Evolutionary conservation across 805 yeast genomes (phyloP).

Genomic region (Wickerhamomyces bisporus): DNA sequence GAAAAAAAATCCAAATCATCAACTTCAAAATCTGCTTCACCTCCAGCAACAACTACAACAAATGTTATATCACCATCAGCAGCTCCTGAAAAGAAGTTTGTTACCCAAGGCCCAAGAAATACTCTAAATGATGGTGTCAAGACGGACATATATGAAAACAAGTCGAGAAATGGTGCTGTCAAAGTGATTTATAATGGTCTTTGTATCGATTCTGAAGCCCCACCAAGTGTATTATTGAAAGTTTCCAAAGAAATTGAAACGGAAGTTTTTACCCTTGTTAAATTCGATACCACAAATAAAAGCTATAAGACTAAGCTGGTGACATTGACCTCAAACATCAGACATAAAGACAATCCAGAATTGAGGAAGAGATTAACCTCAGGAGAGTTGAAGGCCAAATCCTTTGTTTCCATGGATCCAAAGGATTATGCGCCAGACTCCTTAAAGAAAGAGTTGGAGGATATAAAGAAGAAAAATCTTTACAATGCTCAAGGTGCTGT

Average conservation of each 20-base stretch:
- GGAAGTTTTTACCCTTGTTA: conserved; percentile 60
- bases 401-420: conserved; percentile 78
- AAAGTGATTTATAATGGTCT: conserved; percentile 84
- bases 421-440: conserved; percentile 94
- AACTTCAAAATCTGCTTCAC: conserved; percentile 7
- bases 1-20: conserved; percentile 39
- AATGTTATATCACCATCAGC: conserved; percentile 15
- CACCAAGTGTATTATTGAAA: conserved; percentile 55
- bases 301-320: conserved; percentile 79
- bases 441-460: conserved; percentile 77
- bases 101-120: conserved; percentile 58
- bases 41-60: conserved; percentile 2
- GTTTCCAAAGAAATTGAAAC: conserved; percentile 69
- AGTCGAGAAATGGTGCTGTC: conserved; percentile 79
- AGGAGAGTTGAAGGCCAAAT: conserved; percentile 61
- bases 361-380: conserved; percentile 62
- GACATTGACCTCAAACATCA: conserved; percentile 78
- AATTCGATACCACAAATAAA: conserved; percentile 44
- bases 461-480: conserved; percentile 80
- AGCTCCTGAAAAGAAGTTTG: conserved; percentile 32
- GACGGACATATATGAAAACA: conserved; percentile 62
- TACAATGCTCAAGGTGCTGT: conserved; percentile 98
- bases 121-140: conserved; percentile 78
- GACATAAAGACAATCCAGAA: conserved; percentile 86
- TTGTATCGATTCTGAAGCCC: conserved; percentile 67